phyloP scores from a whole-genome alignment of 306 rosid genomes.

The Benincasa hispida region DNA sequence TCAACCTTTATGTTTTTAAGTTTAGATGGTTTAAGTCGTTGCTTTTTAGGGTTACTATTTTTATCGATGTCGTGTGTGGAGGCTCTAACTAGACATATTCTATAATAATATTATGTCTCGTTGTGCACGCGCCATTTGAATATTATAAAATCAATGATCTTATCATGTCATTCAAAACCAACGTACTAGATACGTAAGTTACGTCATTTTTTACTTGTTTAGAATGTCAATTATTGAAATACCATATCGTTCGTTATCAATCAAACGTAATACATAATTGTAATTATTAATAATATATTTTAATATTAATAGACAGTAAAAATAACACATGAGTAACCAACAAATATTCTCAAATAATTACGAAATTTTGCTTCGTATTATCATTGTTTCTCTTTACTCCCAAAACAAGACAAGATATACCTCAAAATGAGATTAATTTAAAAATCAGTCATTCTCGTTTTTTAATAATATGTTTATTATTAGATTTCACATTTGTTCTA shows the following conservation, averaged over 20 bases:
- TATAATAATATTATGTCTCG: neutral
- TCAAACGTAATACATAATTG: neutral
- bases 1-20: neutral
- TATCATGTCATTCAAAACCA: neutral
- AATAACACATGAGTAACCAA: too few relatives aligned
- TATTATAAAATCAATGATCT: neutral
- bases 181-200: neutral
- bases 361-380: neutral
- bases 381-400: neutral
- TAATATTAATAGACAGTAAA: neutral
- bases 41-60: neutral
- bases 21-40: neutral
- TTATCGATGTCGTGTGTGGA: neutral
- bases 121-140: neutral
- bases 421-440: neutral
- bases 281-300: neutral
- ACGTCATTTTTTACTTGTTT: neutral
- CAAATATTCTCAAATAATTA: neutral
- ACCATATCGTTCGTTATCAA: neutral
- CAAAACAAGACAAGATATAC: neutral
- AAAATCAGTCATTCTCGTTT: too few relatives aligned
- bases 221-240: neutral
- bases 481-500: too few relatives aligned
- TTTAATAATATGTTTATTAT: too few relatives aligned
- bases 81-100: neutral